Conservation (phyloP, 352 stramenopile genomes). For the Aphanomyces invadans region DNA sequence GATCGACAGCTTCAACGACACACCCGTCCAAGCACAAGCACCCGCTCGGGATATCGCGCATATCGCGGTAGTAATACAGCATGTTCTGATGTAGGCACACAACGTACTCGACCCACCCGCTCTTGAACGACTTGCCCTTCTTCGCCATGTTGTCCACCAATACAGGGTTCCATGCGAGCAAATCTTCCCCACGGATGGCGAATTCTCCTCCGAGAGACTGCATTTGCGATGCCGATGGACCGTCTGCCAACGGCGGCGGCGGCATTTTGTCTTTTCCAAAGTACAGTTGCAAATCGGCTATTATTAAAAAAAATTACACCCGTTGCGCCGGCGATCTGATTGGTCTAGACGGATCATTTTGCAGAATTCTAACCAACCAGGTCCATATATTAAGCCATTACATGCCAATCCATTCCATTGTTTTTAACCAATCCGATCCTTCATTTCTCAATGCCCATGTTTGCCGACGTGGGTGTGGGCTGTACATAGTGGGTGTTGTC, state of each 20-base stretch:
- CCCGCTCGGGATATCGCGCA: slow-evolving; percentile 38
- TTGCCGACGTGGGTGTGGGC: no score
- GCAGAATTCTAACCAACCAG: not conserved
- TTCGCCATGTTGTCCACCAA: slow-evolving; percentile 21
- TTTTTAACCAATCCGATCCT: not conserved
- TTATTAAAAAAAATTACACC: no score
- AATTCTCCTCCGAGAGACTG: slow-evolving; percentile 14
- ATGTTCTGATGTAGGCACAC: slow-evolving; percentile 51
- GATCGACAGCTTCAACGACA: slow-evolving; percentile 45
- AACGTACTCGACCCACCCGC: slow-evolving; percentile 46
- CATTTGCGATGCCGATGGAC: not conserved
- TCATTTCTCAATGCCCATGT: not conserved
- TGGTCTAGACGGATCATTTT: not conserved
- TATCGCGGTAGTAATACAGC: slow-evolving; percentile 60
- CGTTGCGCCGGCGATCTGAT: not conserved
- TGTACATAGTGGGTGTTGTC: no score
- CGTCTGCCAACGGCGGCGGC: not conserved
- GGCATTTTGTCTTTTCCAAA: not conserved
- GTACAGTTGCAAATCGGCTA: not conserved
- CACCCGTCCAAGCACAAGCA: slow-evolving; percentile 46
- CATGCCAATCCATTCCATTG: not conserved
- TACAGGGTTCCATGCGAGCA: slow-evolving; percentile 9
- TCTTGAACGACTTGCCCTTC: slow-evolving; percentile 57
- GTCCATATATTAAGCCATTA: not conserved
- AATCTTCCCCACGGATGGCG: slow-evolving; percentile 16